Evolutionary conservation across 305 asterid genomes (phyloP), one percentile per base, ranked within the genome.

Genomic region (Petunia hybrid): DNA sequence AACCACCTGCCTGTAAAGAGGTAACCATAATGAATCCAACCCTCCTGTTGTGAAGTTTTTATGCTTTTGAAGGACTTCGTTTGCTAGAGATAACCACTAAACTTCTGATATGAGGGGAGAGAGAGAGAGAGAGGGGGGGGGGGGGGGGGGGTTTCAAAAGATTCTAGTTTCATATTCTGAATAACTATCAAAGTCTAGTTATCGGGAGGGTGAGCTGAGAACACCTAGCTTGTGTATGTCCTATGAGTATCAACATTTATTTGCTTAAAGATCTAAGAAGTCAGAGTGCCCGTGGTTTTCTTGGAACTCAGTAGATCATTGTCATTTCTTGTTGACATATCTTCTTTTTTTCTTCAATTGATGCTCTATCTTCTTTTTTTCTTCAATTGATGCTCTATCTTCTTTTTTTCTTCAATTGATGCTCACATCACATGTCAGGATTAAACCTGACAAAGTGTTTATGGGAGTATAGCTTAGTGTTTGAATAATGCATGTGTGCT

Each of bases 1-100:
- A 85, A 78, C 87, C 88, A 31, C 94, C 92, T 77, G 85, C 89
- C 13, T 88, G 94, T 86, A 89, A 94, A 89, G 97, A 91, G 98
- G 98, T 92, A 87, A 61, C 78, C 66, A 75, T 75, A 16, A 53
- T 55, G 22, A 75, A n/a, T 59, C 13, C 66, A 3, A 53, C 81
- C 46, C 73, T 22, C 56, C 62, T 59, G 68, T 39, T 81, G 73
- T 53, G 61, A 43, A 3, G 55, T 63, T 39, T 80, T 55, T 14
- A 43, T 53, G 12, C 42, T 40, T 40, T 56, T 14, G 55, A 57
- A 80, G n/a, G 1, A 48, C 48, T 62, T 79, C 56, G 55, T 31
- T 73, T 65, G 56, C 22, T 71, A 48, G 1, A 9, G 41, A n/a
- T 36, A 41, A 59, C 35, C 40, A 62, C 31, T 46, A 57, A 59